These are phyloP conservation scores for Saccharomycopsis hybrid DNA, from an alignment of 1,139 yeast species.

Conservation along the genomic window DNA sequence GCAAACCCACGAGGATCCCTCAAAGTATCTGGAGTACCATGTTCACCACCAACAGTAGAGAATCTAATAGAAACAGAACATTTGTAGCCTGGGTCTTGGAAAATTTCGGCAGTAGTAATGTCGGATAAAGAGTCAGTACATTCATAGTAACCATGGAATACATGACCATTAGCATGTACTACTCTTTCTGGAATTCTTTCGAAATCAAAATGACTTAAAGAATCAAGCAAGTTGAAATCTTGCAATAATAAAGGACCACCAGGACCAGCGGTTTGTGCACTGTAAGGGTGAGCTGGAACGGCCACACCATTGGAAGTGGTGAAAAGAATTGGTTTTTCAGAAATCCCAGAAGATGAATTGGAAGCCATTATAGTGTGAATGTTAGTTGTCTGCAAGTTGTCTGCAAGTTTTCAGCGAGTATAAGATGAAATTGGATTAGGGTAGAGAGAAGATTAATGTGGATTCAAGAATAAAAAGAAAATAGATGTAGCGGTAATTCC, in stretches of 20 bases:
- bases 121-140: constrained; percentile 80
- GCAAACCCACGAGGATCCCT: constrained; percentile 91
- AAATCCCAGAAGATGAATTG: neutral
- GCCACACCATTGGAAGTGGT: constrained; percentile 67
- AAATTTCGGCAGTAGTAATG: constrained; percentile 62
- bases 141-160: constrained; percentile 76
- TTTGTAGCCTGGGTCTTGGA: constrained; percentile 68
- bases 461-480: no score
- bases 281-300: constrained; percentile 47
- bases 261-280: constrained; percentile 60
- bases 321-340: constrained; percentile 18
- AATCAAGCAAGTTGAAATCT: constrained; percentile 72
- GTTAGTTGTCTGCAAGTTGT: no score
- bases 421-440: no score
- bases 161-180: constrained; percentile 87
- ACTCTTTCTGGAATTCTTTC: constrained; percentile 88
- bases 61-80: constrained; percentile 70
- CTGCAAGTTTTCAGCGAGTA: no score
- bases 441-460: no score
- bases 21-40: constrained; percentile 77
- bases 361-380: neutral
- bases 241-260: constrained; percentile 73
- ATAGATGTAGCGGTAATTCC: no score
- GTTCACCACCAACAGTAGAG: constrained; percentile 87
- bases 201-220: constrained; percentile 77